A percentile compares a stretch with the other conserved stretches of the same genome.
Conservation (phyloP, 2,329 filamentous ascomycete species). For the Fusarium sp. region DNA sequence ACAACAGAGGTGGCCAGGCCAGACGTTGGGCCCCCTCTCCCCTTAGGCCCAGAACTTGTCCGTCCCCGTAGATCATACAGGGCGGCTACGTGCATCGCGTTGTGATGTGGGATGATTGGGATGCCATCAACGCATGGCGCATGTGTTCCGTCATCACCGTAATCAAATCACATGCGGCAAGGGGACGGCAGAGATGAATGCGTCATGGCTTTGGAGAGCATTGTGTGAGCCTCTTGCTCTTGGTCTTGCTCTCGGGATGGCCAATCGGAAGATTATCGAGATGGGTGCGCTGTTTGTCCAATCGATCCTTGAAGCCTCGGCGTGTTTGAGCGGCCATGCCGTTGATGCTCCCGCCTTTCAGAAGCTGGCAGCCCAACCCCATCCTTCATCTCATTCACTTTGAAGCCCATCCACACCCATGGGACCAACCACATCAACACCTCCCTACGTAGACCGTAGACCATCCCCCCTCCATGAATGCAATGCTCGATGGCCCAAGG, state of each 20-base stretch:
- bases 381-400: neutral
- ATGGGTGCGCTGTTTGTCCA: conserved; percentile 19
- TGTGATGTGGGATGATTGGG: conserved; percentile 32
- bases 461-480: neutral
- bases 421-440: conserved; percentile 27
- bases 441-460: neutral
- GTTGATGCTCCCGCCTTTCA: neutral
- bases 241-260: neutral
- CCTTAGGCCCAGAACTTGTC: conserved; percentile 14
- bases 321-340: neutral
- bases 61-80: conserved; percentile 19
- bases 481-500: neutral
- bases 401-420: neutral
- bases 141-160: conserved; percentile 18
- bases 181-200: conserved; percentile 2
- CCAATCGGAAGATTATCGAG: conserved; percentile 37
- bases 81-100: conserved; percentile 32
- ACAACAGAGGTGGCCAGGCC: neutral
- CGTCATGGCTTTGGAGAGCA: conserved; percentile 11
- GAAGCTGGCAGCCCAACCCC: neutral
- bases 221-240: conserved; percentile 6
- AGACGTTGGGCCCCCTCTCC: conserved; percentile 24
- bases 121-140: conserved; percentile 23
- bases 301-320: conserved; percentile 28
- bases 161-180: conserved; percentile 11